A percentile compares a stretch with the other conserved stretches of the same genome.
These are phyloP conservation scores for Peltaster fructicola DNA, from an alignment of 2,329 filamentous ascomycete species.

Conservation along the genomic window DNA sequence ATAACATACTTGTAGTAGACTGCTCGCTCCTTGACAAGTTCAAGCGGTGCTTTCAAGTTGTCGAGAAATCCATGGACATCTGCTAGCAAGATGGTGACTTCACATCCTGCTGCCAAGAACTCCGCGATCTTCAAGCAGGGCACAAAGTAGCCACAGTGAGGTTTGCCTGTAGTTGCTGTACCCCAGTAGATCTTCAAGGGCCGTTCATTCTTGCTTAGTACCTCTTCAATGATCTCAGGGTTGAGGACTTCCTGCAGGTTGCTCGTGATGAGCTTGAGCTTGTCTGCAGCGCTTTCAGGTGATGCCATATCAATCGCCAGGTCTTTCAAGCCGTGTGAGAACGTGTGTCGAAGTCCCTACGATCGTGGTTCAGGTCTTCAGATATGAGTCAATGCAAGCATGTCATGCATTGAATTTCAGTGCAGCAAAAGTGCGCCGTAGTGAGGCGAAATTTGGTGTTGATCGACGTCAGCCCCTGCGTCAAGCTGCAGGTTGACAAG, in stretches of 20 bases:
- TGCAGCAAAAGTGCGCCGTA: too few relatives aligned
- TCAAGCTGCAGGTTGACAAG: too few relatives aligned
- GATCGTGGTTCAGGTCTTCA: too few relatives aligned
- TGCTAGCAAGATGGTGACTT: slow-evolving; percentile 30
- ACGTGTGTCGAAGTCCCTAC: too few relatives aligned
- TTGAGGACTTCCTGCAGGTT: slow-evolving; percentile 73
- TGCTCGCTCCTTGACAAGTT: slow-evolving; percentile 65
- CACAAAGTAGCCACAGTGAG: slow-evolving; percentile 80
- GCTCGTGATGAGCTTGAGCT: slow-evolving; percentile 57
- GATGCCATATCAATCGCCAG: too few relatives aligned
- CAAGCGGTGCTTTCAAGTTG: slow-evolving; percentile 48
- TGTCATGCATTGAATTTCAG: too few relatives aligned
- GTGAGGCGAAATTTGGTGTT: too few relatives aligned
- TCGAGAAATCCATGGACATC: slow-evolving; percentile 50
- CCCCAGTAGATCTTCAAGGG: slow-evolving; percentile 75
- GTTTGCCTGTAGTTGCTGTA: slow-evolving; percentile 69
- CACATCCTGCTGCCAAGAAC: slow-evolving; percentile 67
- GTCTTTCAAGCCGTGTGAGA: too few relatives aligned
- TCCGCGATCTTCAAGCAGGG: slow-evolving; percentile 81
- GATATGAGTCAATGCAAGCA: too few relatives aligned
- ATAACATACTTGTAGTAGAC: slow-evolving; percentile 72
- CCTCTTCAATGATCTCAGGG: slow-evolving; percentile 61
- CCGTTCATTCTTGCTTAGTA: slow-evolving; percentile 51
- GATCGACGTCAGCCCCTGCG: too few relatives aligned
- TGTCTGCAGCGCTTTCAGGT: slow-evolving; percentile 36